Percentiles rank a stretch among this genome's conserved stretches.
phyloP scores from a whole-genome alignment of 768 basidiomycete species.

The Chalciporus sphaerocephalus region DNA sequence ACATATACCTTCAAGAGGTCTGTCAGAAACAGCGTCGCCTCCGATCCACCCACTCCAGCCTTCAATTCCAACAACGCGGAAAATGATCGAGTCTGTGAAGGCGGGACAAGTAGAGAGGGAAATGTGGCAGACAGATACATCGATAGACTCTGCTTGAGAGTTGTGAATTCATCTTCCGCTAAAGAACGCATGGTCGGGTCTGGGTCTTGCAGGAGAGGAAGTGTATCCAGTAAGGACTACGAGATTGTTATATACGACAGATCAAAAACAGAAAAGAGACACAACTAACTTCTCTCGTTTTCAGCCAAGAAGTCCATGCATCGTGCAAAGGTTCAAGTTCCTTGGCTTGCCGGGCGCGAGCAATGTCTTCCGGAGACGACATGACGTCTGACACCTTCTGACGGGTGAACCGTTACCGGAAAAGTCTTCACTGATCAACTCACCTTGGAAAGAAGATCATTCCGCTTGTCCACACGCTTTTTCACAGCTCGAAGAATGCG shows the following conservation, averaged over 20 bases:
- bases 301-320: conserved; percentile 64
- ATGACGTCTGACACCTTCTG: conserved; percentile 49
- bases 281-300: conserved; percentile 52
- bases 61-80: conserved; percentile 88
- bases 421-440: conserved; percentile 1
- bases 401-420: neutral
- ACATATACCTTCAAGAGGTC: conserved; percentile 82
- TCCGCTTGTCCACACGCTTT: conserved; percentile 50
- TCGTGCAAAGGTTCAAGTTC: conserved; percentile 63
- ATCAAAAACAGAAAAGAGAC: neutral
- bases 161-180: conserved; percentile 60
- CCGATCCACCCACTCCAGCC: conserved; percentile 88
- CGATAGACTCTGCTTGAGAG: conserved; percentile 36
- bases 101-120: conserved; percentile 69
- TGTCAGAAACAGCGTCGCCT: conserved; percentile 75
- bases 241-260: conserved; percentile 16
- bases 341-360: conserved; percentile 56
- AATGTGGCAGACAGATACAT: conserved; percentile 41
- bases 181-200: conserved; percentile 74
- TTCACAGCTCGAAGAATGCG: conserved; percentile 53
- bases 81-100: conserved; percentile 58
- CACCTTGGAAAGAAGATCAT: conserved; percentile 43
- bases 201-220: conserved; percentile 60
- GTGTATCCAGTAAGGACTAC: conserved; percentile 66
- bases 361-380: conserved; percentile 54